Conservation (phyloP, 805 yeast species). For the Yarrowia sp. region DNA sequence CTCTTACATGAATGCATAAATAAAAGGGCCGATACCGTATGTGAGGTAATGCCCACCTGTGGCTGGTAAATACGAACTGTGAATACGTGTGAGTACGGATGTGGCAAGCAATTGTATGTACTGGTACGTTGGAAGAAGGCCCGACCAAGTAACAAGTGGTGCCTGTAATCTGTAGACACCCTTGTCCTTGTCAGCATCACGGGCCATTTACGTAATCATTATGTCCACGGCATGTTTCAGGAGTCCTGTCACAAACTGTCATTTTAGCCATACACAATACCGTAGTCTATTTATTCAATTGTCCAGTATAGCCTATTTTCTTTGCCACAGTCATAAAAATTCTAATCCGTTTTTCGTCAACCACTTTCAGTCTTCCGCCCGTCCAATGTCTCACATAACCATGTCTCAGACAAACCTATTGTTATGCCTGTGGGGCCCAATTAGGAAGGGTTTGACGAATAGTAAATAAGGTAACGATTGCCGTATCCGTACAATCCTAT, state of each 20-base stretch:
- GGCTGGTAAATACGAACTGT: neutral
- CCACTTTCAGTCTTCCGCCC: neutral
- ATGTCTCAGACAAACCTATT: neutral
- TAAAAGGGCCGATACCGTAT: neutral
- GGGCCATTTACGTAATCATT: neutral
- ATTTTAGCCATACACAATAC: neutral
- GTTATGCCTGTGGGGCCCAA: neutral
- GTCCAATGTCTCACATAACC: neutral
- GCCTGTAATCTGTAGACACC: too few relatives aligned
- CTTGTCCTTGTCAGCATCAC: neutral
- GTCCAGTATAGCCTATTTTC: neutral
- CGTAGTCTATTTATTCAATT: neutral
- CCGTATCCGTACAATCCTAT: slow-evolving; percentile 19
- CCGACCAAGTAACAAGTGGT: too few relatives aligned
- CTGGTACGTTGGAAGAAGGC: too few relatives aligned
- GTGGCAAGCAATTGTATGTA: neutral
- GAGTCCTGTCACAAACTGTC: neutral
- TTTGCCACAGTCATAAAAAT: neutral
- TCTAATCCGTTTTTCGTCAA: neutral
- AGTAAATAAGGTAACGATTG: slow-evolving; percentile 2
- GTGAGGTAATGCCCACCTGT: slow-evolving; percentile 11
- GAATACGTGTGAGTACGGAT: neutral
- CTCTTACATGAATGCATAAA: neutral
- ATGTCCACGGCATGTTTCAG: neutral
- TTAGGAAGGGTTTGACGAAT: slow-evolving; percentile 17